Base-by-base conservation (phyloP, 176 grass and related monocot species). In the Avena eriantha region DNA sequence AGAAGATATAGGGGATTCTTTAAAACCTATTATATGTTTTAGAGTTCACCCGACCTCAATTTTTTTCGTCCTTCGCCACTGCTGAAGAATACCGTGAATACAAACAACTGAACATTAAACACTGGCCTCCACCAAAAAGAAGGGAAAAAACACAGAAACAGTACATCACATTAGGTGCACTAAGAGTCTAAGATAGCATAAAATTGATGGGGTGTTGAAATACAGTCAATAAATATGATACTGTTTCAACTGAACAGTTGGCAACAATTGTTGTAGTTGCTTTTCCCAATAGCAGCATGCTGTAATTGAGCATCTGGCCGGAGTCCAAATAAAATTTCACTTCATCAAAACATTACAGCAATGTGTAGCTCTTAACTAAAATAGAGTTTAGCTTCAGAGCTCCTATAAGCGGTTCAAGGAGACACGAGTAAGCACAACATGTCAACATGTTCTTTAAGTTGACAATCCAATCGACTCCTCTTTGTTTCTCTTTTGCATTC, bases 241-340 rank as follows among this genome's bases (percentile, higher is more conserved):
- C 2, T 21, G 7, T 72, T 79, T 59, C 15, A 21, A 61, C 7
- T 26, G 24, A 78, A 10, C 13, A 71, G 13, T 73, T 76, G 10
- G 46, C 46, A 47, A 81, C 15, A 69, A 54, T 63, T 49, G 41
- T 8, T 59, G 11, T 75, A 36, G 43, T 65, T 76, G 10, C 47
- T 53, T 49, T 35, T 34, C 39, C 43, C 33, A 73, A 76, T 64
- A 76, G 1, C 15, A 54, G 9, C 64, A 76, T 23, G 35, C 6
- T 65, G 26, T 51, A 39, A 77, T 75, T 39, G 53, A 39, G 7
- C 17, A 50, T 68, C 24, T 16, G 4, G 43, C 7, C 3, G 0
- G 56, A 66, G 47, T n/a, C 5, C 39, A 73, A 19, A 84, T 29
- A 55, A 84, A 90, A 83, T 14, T 35, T 78, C 22, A 77, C 29